Evolutionary conservation across 495 filamentous ascomycete species (phyloP), one percentile per base, ranked within the genome.

Genomic region (Penicillium daleae): DNA sequence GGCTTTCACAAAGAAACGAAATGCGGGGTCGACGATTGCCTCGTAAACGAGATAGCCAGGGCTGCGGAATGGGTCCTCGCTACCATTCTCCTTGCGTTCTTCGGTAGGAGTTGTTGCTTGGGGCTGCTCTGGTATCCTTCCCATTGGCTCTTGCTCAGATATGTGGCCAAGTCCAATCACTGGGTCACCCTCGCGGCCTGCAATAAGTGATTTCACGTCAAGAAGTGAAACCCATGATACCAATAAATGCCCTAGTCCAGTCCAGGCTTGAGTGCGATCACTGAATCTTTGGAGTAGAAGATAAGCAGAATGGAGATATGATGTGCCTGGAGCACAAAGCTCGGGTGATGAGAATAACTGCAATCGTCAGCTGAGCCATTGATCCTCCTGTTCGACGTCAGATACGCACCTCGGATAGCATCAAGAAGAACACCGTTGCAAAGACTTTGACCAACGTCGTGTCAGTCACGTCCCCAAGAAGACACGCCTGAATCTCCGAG

Each of bases 181-280:
- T 21, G 75, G 70, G 32, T 78, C 72, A n/a, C 76, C 76, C 13
- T 78, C 76, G 19, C 76, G 75, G 21, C 76, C 76, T 19, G 76
- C 76, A 10, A 79, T 73, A 6, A 79, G 60, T n/a, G 76, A 67
- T 66, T 76, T 79, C 62, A 79, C 71, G 53, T 79, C 76, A 7
- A 79, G 68, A 21, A 79, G 67, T 0, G 71, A 75, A 0, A 79
- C 59, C 75, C 76, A 79, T 26, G 75, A 74, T 22, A 72, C 71
- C 27, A 74, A 55, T 17, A 79, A 49, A 49, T 71, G 60, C 0
- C 68, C 70, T 7, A 76, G 57, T 0, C 74, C 74, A 3, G 66
- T 74, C 76, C 75, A 79, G 6, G 59, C 46, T 44, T 57, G 60
- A 4, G 69, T 76, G 12, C 67, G 75, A 19, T 42, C 32, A 24